Conservation (phyloP, 202 grass and related monocot genomes). For the Schoenoplectus triqueter region DNA sequence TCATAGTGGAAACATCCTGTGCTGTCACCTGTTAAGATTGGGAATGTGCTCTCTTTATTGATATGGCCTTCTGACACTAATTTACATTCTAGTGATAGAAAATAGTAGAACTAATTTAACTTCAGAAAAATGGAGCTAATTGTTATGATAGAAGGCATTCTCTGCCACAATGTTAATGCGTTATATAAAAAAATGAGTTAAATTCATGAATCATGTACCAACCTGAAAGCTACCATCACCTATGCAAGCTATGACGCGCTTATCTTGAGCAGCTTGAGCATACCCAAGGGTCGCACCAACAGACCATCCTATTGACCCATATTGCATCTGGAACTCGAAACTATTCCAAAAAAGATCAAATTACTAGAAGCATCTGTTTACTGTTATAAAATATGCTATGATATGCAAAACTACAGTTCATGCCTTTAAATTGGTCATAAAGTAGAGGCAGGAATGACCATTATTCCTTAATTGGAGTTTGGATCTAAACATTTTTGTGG, state of each 20-base stretch:
- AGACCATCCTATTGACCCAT: slow-evolving; percentile 92
- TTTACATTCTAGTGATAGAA: not conserved
- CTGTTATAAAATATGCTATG: slow-evolving; percentile 6
- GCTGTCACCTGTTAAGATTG: slow-evolving; percentile 66
- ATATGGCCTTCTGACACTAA: not conserved
- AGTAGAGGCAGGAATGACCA: not conserved
- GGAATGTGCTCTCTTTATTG: not conserved
- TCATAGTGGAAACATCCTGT: slow-evolving; percentile 90
- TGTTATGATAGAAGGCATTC: not conserved
- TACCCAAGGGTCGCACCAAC: slow-evolving; percentile 83
- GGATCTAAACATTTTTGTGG: not conserved
- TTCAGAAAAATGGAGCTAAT: too few species aligned
- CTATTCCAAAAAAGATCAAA: slow-evolving; percentile 37
- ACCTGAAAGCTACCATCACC: slow-evolving; percentile 95
- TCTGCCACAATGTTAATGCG: not conserved
- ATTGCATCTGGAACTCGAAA: slow-evolving; percentile 97
- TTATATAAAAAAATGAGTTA: slow-evolving; percentile 20
- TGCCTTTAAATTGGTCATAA: slow-evolving; percentile 9
- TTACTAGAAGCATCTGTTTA: slow-evolving; percentile 3
- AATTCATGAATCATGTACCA: slow-evolving; percentile 7
- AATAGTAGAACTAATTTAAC: not conserved
- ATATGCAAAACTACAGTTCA: slow-evolving; percentile 12
- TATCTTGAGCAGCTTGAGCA: slow-evolving; percentile 75
- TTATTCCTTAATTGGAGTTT: not conserved
- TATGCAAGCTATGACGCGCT: slow-evolving; percentile 82